These are phyloP conservation scores for Suaeda aralocaspica DNA, from an alignment of 148 eudicot genomes.

Conservation along the genomic window DNA sequence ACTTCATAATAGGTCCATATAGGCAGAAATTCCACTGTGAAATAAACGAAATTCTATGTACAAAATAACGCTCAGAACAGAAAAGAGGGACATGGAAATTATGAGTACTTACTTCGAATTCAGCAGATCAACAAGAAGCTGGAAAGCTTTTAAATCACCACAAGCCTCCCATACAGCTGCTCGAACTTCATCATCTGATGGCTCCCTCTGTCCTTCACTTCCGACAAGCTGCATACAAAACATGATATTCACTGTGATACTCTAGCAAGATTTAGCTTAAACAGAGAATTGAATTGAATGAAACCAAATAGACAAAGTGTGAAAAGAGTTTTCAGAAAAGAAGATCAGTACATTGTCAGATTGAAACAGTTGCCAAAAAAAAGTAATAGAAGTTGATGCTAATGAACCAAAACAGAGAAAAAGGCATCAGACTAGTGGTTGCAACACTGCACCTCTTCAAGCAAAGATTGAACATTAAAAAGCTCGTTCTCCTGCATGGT, in stretches of 20 bases:
- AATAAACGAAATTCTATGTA: neutral
- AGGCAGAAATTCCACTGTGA: neutral
- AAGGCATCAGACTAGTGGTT: slow-evolving; percentile 7
- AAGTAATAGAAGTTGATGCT: neutral
- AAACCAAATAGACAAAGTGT: neutral
- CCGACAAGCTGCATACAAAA: slow-evolving; percentile 65
- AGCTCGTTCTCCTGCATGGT: slow-evolving; percentile 76
- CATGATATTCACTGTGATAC: neutral
- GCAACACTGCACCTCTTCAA: slow-evolving; percentile 58
- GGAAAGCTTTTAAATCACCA: slow-evolving; percentile 95
- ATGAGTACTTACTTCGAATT: slow-evolving; percentile 55
- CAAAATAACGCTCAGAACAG: neutral
- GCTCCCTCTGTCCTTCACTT: slow-evolving; percentile 63
- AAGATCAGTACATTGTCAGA: neutral
- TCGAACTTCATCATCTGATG: slow-evolving; percentile 80
- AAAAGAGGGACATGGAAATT: neutral
- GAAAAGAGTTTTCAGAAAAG: neutral
- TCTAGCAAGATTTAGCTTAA: neutral
- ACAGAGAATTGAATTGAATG: neutral
- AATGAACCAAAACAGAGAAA: slow-evolving; percentile 4
- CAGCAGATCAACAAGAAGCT: slow-evolving; percentile 83
- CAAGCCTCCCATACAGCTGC: slow-evolving; percentile 95
- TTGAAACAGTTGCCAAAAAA: neutral
- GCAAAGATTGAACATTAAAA: slow-evolving; percentile 61
- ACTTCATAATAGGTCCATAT: neutral